Conservation (phyloP, 768 basidiomycete species). For the Serendipita sp. region DNA sequence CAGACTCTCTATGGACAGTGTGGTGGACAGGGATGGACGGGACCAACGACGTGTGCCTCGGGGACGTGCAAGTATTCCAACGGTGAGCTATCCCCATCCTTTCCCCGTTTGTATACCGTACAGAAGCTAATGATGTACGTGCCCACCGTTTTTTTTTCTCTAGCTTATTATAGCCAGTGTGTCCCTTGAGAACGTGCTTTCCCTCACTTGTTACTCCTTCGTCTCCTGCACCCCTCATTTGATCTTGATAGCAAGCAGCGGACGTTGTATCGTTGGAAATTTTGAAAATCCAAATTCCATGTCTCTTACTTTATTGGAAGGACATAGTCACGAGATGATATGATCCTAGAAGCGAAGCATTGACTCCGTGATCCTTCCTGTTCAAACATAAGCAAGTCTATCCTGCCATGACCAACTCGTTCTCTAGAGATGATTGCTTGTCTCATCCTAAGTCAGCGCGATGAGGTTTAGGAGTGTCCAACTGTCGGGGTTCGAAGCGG, state of each 20-base stretch:
- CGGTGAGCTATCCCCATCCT: background rate
- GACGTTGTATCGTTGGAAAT: background rate
- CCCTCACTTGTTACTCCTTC: background rate
- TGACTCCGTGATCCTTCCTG: conserved; percentile 20
- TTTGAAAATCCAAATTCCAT: background rate
- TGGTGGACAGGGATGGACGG: background rate
- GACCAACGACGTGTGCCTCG: background rate
- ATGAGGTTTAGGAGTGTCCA: too few relatives aligned
- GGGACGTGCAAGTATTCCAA: background rate
- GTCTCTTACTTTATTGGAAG: background rate
- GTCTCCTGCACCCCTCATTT: background rate
- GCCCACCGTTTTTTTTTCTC: background rate
- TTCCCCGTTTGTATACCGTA: too few relatives aligned
- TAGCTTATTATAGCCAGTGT: background rate
- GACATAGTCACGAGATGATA: background rate
- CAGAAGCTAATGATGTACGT: background rate
- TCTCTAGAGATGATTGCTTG: background rate
- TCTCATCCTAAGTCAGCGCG: background rate
- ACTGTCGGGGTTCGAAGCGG: too few relatives aligned
- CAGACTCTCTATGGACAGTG: background rate
- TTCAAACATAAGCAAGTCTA: too few relatives aligned
- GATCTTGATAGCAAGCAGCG: background rate
- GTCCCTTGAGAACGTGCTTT: background rate
- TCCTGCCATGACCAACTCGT: background rate
- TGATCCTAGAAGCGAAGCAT: background rate